A percentile compares a stretch with the other conserved stretches of the same genome.
Conservation (phyloP, 345 rosid species). For the Acer negundo region DNA sequence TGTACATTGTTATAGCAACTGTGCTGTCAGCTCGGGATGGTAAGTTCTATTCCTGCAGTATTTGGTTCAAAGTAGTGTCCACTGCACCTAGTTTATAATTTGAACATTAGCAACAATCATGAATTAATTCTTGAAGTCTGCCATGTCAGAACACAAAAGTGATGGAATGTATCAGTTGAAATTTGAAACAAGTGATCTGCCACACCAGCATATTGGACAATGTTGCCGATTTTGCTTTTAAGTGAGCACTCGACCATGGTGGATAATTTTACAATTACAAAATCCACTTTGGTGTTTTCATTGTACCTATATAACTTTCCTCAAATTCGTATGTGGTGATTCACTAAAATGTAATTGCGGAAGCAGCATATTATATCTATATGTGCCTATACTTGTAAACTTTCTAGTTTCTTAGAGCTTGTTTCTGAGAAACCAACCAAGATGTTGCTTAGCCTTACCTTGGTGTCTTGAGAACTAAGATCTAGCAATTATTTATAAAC, state of each 20-base stretch:
- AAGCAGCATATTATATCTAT: no score
- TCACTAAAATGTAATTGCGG: not conserved
- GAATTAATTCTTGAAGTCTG: not conserved
- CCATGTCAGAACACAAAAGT: not conserved
- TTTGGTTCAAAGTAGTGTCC: not conserved
- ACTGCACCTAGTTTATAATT: no score
- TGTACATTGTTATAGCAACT: constrained; percentile 61
- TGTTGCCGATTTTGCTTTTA: not conserved
- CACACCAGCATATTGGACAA: not conserved
- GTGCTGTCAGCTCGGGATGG: constrained; percentile 71
- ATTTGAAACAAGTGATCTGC: not conserved
- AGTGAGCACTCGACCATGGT: not conserved
- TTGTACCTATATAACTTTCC: not conserved
- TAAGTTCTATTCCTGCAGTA: constrained; percentile 21
- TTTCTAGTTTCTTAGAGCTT: not conserved
- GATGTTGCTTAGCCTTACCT: no score
- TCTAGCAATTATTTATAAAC: no score
- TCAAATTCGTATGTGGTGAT: not conserved
- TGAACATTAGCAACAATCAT: not conserved
- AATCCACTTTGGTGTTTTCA: not conserved
- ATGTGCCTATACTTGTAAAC: not conserved
- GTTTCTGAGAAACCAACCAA: no score
- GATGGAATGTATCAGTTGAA: not conserved
- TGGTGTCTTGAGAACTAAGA: no score
- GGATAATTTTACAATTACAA: not conserved